Conservation (phyloP, 495 filamentous ascomycete genomes). For the Aspergillus homomorphus region DNA sequence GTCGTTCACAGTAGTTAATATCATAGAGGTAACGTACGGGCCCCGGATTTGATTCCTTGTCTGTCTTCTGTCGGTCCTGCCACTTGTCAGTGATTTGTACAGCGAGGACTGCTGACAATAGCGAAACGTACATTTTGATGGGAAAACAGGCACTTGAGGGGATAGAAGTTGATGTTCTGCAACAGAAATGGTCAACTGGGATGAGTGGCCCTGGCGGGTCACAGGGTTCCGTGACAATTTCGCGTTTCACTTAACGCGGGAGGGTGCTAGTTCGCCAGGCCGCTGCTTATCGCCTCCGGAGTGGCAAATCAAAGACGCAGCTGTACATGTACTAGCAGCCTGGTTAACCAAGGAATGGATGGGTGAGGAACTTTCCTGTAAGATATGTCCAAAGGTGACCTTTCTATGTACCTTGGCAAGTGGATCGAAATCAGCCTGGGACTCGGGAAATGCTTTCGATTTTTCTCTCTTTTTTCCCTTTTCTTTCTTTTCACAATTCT, state of each 20-base stretch:
- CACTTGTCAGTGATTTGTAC: conserved; percentile 15
- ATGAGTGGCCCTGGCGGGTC: conserved; percentile 18
- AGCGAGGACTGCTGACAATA: not conserved
- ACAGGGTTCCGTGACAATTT: conserved; percentile 43
- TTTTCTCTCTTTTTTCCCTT: not conserved
- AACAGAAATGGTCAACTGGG: not conserved
- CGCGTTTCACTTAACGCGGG: conserved; percentile 51
- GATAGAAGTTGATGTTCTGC: not conserved
- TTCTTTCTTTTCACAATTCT: not conserved
- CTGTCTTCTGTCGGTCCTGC: conserved; percentile 41
- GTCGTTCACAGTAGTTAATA: not conserved
- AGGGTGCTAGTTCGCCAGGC: conserved; percentile 10
- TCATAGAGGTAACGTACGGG: conserved; percentile 48
- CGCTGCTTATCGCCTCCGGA: conserved; percentile 12
- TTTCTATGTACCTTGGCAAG: not conserved
- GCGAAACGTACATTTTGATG: conserved; percentile 15
- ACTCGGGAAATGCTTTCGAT: not conserved
- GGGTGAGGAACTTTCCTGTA: not conserved
- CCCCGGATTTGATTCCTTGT: conserved; percentile 56
- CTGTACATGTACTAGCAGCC: too few species aligned
- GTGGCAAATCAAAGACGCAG: not conserved
- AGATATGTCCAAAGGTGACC: not conserved
- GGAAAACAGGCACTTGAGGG: not conserved
- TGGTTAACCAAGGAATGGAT: not conserved
- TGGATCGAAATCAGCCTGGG: not conserved